Base-by-base conservation (phyloP, 345 rosid species). In the Camelina neglecta region DNA sequence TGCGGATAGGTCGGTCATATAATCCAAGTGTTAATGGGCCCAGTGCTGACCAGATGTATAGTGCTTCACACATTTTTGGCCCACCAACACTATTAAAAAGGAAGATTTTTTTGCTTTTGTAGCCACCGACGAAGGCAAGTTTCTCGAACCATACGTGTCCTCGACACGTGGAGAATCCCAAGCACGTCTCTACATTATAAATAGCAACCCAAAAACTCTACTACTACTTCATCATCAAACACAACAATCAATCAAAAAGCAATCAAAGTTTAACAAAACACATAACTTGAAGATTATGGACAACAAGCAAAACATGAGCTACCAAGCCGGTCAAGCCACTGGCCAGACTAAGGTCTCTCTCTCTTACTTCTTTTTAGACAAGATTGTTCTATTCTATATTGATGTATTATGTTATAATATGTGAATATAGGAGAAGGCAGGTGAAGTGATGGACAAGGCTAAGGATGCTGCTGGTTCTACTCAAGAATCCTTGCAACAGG, bases 401-500 rank as follows among this genome's bases (percentile, higher is more conserved):
- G 16, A 39, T 51, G 35, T 10, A 65, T 23, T 2, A 36, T 44
- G n/a, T n/a, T n/a, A n/a, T n/a, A n/a, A n/a, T n/a, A n/a, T n/a
- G n/a, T n/a, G n/a, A n/a, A n/a, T n/a, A 26, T 20, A 13, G 10
- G 97, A 87, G 78, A 90, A 86, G 82, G 82, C 83, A 42, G 60
- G 86, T 73, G 76, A 60, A 66, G 7, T 88, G 81, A 81, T 85
- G 85, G 94, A 85, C 69, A 86, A 8, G 76, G 88, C 90, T 2
- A 59, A 65, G 49, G 73, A 83, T 81, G 81, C 85, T 33, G 94
- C 91, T 48, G 88, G 85, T 69, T 84, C 93, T 36, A 86, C 91
- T 1, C 85, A 67, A 83, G 91, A 88, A 13, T 77, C 91, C 44
- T n/a, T 85, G 31, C 85, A 82, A 77, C 83, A 86, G 84, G 96